These are phyloP conservation scores for Nevesoporus exiguus DNA, from an alignment of 768 basidiomycete genomes.

Conservation along the genomic window DNA sequence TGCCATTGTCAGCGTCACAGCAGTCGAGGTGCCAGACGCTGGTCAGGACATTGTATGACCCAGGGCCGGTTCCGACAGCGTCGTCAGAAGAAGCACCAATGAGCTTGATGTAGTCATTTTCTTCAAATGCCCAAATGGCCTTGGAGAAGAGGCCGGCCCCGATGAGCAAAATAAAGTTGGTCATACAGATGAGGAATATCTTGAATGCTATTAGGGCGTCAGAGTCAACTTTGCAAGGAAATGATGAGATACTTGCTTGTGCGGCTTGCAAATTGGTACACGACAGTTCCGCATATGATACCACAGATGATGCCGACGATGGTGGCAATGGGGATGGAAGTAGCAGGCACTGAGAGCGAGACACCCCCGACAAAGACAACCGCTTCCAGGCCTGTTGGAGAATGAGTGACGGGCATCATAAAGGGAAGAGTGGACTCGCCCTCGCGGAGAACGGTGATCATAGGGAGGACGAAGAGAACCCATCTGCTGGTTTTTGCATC, in stretches of 20 bases:
- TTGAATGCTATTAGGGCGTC: constrained; percentile 51
- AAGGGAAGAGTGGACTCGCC: constrained; percentile 40
- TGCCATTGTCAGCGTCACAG: constrained; percentile 61
- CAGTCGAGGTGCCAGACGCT: constrained; percentile 89
- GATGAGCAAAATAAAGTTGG: constrained; percentile 88
- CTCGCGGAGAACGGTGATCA: constrained; percentile 92
- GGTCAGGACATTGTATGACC: constrained; percentile 75
- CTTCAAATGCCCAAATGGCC: constrained; percentile 69
- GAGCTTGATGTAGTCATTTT: constrained; percentile 58
- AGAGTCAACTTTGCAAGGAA: background rate
- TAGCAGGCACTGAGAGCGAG: constrained; percentile 76
- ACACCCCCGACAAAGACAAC: constrained; percentile 94
- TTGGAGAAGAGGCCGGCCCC: constrained; percentile 91
- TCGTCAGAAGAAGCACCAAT: constrained; percentile 77
- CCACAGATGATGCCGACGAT: constrained; percentile 83
- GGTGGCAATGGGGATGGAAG: constrained; percentile 85
- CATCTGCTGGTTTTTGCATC: constrained; percentile 64
- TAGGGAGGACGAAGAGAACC: constrained; percentile 84
- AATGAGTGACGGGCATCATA: background rate
- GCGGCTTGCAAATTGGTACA: constrained; percentile 78
- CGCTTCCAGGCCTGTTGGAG: constrained; percentile 67
- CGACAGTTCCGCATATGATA: constrained; percentile 64
- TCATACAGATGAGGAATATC: constrained; percentile 89
- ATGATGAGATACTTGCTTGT: constrained; percentile 45
- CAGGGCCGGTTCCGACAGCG: constrained; percentile 69